A percentile compares a stretch with the other conserved stretches of the same genome.
phyloP scores from a whole-genome alignment of 2,329 filamentous ascomycete genomes.

The Fusarium annulatum region DNA sequence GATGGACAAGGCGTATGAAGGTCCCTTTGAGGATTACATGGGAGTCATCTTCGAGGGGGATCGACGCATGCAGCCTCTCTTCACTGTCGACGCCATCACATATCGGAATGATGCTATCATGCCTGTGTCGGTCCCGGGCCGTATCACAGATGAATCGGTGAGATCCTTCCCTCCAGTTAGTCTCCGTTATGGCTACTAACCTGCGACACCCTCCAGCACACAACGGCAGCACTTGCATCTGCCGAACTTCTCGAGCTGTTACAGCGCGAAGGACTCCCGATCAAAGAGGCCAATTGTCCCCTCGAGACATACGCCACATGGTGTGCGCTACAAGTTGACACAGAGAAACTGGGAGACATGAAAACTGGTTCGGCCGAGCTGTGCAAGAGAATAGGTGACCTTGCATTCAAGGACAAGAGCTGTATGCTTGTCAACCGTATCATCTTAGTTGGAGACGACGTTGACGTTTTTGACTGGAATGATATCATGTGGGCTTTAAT shows the following conservation, averaged over 20 bases:
- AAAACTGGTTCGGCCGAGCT: neutral
- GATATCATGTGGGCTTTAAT: neutral
- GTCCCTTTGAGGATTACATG: conserved; percentile 5
- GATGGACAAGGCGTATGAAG: neutral
- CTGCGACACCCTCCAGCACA: fast-evolving
- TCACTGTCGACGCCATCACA: conserved; percentile 1
- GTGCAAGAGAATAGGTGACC: neutral
- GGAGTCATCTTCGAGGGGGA: neutral
- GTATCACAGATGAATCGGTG: conserved; percentile 4
- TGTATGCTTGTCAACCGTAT: neutral
- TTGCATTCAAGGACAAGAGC: neutral
- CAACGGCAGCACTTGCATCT: neutral
- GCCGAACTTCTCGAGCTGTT: neutral
- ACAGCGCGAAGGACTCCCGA: neutral
- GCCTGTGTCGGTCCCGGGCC: neutral
- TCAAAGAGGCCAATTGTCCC: neutral
- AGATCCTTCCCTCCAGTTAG: neutral
- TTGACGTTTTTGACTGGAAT: neutral
- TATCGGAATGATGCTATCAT: neutral
- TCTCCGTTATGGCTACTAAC: fast-evolving
- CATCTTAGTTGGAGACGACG: neutral
- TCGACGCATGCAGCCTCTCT: neutral
- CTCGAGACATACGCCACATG: conserved; percentile 1
- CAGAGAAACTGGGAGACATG: neutral
- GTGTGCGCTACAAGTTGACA: neutral